Evolutionary conservation across 2,329 filamentous ascomycete species (phyloP), one percentile per base, ranked within the genome.

Genomic region (Sclerotinia nivalis): DNA sequence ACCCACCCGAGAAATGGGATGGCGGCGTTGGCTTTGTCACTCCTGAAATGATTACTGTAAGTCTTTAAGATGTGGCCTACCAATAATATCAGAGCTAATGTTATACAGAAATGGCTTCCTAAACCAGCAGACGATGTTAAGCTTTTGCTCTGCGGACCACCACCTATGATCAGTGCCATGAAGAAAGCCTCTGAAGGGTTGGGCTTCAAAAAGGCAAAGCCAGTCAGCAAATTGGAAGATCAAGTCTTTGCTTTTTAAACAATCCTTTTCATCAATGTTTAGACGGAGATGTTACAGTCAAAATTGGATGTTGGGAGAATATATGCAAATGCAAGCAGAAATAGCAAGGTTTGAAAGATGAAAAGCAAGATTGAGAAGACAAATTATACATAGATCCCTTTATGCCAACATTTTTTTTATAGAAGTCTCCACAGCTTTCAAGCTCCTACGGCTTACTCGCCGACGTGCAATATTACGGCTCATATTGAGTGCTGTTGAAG

Each of bases 191-290:
- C 94, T 65, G 93, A 96, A 83, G 86, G 88, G 73, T 86, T 98
- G 28, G 96, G 96, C 70, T 99, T 91, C 85, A 87, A 92, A 79
- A 98, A 98, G 87, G 92, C 96, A 55, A 89, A 90, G 72, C 93
- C 95, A 58, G 94, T 98, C 77, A 97, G 94, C 89, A 98, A 98
- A 88, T 89, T 98, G 68, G 92, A 95, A 80, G 96, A 99, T 81
- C 96, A 98, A 82, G 93, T 99, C 75, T 99, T 99, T 84, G 93
- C 93, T 79, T 99, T 99, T 83, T 93, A 91, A 68, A 73, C 43
- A 43, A 22, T 18, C 1, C n/a, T 22, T 37, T 22, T 4, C 9
- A 43, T 43, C 61, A 37, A 52, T 25, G 49, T 12, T 28, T 18
- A 25, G 18, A 52, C 5, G 15, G 4, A 64, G 22, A 64, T 34